Conservation (phyloP, 2,329 filamentous ascomycete species). For the Penicillium psychrosexuale region DNA sequence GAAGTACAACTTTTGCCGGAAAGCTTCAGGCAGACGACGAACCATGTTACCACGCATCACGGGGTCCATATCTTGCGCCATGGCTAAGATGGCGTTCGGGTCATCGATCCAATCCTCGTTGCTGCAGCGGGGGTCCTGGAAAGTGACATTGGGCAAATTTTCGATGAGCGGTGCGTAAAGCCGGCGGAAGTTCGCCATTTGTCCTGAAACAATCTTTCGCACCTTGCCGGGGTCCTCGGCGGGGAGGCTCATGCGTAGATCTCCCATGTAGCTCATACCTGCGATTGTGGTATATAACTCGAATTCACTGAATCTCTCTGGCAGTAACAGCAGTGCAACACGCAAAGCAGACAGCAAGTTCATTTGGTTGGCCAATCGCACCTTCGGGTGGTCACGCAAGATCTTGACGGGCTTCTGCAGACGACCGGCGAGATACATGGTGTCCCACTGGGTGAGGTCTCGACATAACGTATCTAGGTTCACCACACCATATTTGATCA, state of each 20-base stretch:
- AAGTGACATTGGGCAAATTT: slow-evolving; percentile 82
- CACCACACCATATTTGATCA: slow-evolving; percentile 98
- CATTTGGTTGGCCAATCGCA: slow-evolving; percentile 91
- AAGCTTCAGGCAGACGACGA: slow-evolving; percentile 77
- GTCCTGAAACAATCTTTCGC: slow-evolving; percentile 86
- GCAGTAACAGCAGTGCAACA: slow-evolving; percentile 82
- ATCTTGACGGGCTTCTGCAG: slow-evolving; percentile 98
- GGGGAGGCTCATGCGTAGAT: slow-evolving; percentile 89
- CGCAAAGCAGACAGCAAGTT: slow-evolving; percentile 90
- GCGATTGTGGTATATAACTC: slow-evolving; percentile 89
- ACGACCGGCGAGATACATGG: slow-evolving; percentile 90
- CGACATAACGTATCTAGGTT: slow-evolving; percentile 84
- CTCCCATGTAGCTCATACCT: slow-evolving; percentile 88
- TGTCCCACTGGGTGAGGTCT: slow-evolving; percentile 89
- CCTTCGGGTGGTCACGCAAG: slow-evolving; percentile 84
- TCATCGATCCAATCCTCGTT: slow-evolving; percentile 63
- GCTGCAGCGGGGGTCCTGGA: slow-evolving; percentile 62
- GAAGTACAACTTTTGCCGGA: slow-evolving; percentile 88
- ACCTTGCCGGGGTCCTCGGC: slow-evolving; percentile 93
- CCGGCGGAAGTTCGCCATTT: slow-evolving; percentile 85
- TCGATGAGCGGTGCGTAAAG: slow-evolving; percentile 87
- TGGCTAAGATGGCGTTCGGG: slow-evolving; percentile 59
- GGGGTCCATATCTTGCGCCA: slow-evolving; percentile 91
- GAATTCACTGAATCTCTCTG: slow-evolving; percentile 77
- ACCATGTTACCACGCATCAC: slow-evolving; percentile 94